Evolutionary conservation across 192 early-diverging fungal genomes (phyloP).

Genomic region (Haplosporangium gracile): DNA sequence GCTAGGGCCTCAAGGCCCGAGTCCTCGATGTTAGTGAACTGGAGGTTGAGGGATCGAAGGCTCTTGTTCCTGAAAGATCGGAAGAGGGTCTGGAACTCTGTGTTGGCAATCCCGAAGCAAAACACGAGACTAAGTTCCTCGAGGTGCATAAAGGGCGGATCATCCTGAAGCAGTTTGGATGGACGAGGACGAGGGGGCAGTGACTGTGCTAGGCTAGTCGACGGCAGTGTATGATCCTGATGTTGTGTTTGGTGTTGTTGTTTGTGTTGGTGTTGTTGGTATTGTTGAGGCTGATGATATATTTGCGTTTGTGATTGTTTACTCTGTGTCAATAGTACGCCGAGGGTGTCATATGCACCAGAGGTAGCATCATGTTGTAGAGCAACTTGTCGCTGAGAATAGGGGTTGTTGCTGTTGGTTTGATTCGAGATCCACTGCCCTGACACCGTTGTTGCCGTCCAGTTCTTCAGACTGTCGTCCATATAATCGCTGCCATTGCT

Average conservation of each 20-base stretch:
- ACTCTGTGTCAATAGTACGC: not conserved
- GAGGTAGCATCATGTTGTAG: not conserved
- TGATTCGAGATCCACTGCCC: not conserved
- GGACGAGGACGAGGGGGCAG: not conserved
- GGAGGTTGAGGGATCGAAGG: slow-evolving; percentile 35
- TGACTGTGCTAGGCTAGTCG: not conserved
- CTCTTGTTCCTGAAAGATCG: slow-evolving; percentile 22
- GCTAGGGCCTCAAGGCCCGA: slow-evolving; percentile 36
- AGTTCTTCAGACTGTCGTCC: not conserved
- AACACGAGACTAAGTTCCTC: slow-evolving; percentile 46
- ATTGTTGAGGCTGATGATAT: not conserved
- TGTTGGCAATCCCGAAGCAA: slow-evolving; percentile 45
- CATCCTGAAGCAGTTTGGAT: slow-evolving; percentile 19
- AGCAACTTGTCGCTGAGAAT: slow-evolving; percentile 3
- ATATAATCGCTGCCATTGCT: not conserved
- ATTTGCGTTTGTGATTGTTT: not conserved
- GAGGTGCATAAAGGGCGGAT: slow-evolving; percentile 33
- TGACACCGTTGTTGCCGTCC: not conserved
- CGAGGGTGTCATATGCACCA: not conserved
- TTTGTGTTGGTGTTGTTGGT: slow-evolving; percentile 5
- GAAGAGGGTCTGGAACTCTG: slow-evolving; percentile 35
- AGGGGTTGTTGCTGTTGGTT: not conserved
- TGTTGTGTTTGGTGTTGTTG: not conserved
- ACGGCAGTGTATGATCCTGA: not conserved
- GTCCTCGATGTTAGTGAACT: slow-evolving; percentile 53